A percentile compares a stretch with the other conserved stretches of the same genome.
phyloP scores from a whole-genome alignment of 371 early-diverging fungal genomes.

The Mortierella sp. region DNA sequence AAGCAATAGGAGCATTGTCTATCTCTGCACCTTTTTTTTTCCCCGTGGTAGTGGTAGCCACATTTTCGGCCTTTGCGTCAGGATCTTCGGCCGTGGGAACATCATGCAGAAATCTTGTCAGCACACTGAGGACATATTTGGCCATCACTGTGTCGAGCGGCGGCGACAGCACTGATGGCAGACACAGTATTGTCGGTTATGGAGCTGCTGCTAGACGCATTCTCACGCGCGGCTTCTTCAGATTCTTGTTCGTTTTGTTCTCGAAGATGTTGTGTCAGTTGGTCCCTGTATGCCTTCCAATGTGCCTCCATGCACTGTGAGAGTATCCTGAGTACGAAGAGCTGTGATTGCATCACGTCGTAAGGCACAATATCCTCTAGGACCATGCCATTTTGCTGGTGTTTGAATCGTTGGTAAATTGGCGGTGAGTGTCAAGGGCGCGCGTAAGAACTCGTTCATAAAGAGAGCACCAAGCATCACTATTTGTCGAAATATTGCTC shows the following conservation, averaged over 20 bases:
- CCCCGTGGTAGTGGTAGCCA: slow-evolving; percentile 28
- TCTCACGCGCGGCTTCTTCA: slow-evolving; percentile 44
- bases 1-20: slow-evolving; percentile 19
- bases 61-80: slow-evolving; percentile 49
- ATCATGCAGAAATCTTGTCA: slow-evolving; percentile 74
- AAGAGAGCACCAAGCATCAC: too few species aligned
- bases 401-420: too few species aligned
- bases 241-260: slow-evolving; percentile 36
- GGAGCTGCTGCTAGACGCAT: slow-evolving; percentile 15
- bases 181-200: slow-evolving; percentile 16
- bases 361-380: slow-evolving; percentile 66
- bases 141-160: slow-evolving; percentile 69
- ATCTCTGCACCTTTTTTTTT: slow-evolving; percentile 23
- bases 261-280: slow-evolving; percentile 40
- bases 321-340: slow-evolving; percentile 76
- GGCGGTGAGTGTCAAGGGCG: too few species aligned
- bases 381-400: slow-evolving; percentile 56
- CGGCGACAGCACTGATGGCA: slow-evolving; percentile 25
- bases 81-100: slow-evolving; percentile 50
- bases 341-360: slow-evolving; percentile 78
- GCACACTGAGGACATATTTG: slow-evolving; percentile 68
- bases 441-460: too few species aligned
- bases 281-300: slow-evolving; percentile 73
- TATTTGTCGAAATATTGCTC: too few species aligned
- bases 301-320: slow-evolving; percentile 79